Evolutionary conservation across 495 filamentous ascomycete genomes (phyloP).

Genomic region (Penicillium daleae): DNA sequence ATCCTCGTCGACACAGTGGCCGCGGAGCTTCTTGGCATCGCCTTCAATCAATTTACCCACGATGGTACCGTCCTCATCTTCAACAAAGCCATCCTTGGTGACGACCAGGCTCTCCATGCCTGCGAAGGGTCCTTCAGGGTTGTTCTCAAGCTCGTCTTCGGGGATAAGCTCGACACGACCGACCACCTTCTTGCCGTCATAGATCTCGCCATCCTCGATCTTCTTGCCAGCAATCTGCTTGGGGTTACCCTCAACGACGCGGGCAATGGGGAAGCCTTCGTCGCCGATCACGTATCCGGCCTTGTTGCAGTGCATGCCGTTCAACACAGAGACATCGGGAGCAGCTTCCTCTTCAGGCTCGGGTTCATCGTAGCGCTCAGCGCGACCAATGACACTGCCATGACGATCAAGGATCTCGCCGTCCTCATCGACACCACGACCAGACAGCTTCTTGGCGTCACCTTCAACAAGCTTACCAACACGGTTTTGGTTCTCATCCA

Average conservation of each 20-base stretch:
- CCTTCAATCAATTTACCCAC: constrained; percentile 79
- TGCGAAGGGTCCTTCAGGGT: constrained; percentile 73
- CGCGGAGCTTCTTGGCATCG: constrained; percentile 71
- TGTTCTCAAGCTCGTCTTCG: constrained; percentile 70
- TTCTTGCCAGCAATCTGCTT: constrained; percentile 70
- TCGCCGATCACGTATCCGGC: constrained; percentile 73
- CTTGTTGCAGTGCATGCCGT: constrained; percentile 76
- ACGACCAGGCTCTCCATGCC: constrained; percentile 72
- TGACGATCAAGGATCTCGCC: constrained; percentile 66
- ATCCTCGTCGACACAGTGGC: constrained; percentile 79
- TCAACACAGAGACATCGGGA: constrained; percentile 65
- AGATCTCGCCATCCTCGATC: constrained; percentile 74
- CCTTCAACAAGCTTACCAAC: constrained; percentile 64
- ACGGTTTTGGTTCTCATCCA: constrained; percentile 61
- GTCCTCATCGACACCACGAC: constrained; percentile 65
- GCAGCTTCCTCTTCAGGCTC: constrained; percentile 35
- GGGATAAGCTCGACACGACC: constrained; percentile 76
- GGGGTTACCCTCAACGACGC: constrained; percentile 67
- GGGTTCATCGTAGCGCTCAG: constrained; percentile 60
- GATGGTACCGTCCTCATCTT: constrained; percentile 66
- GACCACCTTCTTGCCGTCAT: constrained; percentile 71
- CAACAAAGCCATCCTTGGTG: constrained; percentile 69
- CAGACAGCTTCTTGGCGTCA: constrained; percentile 65
- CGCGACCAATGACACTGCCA: constrained; percentile 63
- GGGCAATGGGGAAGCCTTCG: constrained; percentile 71